Conservation (phyloP, 805 yeast species). For the Candida hungchunana region DNA sequence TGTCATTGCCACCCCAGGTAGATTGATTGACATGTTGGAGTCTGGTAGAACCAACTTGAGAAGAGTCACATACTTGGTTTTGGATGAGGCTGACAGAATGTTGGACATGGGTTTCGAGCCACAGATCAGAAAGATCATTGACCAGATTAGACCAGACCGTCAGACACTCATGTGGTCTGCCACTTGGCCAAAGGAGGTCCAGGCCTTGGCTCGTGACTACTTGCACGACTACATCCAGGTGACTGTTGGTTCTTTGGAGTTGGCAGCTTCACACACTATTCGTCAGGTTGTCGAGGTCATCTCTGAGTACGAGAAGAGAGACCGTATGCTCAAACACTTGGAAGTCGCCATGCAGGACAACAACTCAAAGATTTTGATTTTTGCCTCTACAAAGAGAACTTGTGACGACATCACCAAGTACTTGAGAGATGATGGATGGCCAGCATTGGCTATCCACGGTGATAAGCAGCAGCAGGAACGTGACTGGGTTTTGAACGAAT, state of each 20-base stretch:
- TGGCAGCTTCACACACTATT: conserved; percentile 95
- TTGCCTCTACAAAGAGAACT: conserved; percentile 95
- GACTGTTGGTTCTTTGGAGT: conserved; percentile 91
- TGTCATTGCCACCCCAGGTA: conserved; percentile 97
- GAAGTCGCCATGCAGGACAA: conserved; percentile 70
- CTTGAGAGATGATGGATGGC: conserved; percentile 97
- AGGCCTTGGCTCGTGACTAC: conserved; percentile 87
- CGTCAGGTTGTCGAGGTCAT: conserved; percentile 91
- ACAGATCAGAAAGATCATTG: conserved; percentile 96
- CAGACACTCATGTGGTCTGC: conserved; percentile 99
- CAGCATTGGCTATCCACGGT: conserved; percentile 98
- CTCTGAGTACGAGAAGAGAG: conserved; percentile 91
- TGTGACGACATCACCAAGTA: conserved; percentile 93
- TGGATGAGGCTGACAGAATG: conserved; percentile 99
- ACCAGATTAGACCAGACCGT: conserved; percentile 98
- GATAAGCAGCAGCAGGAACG: conserved; percentile 97
- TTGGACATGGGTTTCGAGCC: conserved; percentile 99
- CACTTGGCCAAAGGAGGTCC: conserved; percentile 99
- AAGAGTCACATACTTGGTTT: conserved; percentile 93
- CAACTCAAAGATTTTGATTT: conserved; percentile 76
- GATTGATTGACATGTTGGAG: conserved; percentile 97
- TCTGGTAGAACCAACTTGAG: conserved; percentile 89
- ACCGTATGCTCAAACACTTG: conserved; percentile 77
- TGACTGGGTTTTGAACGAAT: conserved; percentile 96
- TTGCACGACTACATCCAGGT: conserved; percentile 93